Base-by-base conservation (phyloP, 2,329 filamentous ascomycete species). In the Bipolaris bicolor region DNA sequence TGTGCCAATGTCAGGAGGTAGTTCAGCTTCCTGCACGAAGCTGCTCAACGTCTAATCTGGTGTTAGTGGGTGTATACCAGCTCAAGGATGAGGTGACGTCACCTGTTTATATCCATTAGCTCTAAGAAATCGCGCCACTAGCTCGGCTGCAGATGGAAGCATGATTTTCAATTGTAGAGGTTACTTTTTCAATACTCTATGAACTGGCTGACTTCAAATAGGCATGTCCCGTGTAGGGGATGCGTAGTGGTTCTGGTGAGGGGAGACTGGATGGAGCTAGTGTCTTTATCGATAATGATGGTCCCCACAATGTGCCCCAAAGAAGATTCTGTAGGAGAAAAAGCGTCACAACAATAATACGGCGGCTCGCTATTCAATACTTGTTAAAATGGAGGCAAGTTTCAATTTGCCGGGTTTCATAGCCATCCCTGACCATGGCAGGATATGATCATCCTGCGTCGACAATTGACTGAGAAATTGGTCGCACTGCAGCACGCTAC, bases 1-100 rank as follows among this genome's bases (percentile, higher is more conserved):
- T 7, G 62, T 43, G 0, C 82, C 86, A 45, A 77, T 80, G 72
- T 85, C 80, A 16, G 75, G 60, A 11, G 83, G 77, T 16, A 88
- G 75, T 5, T 79, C 81, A 9, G 85, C 83, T 71, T 88, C 86
- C 45, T 73, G 67, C 54, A 88, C 76, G 67, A 88, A 88, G n/a
- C 80, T 81, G 24, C 80, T 75, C 22, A 87, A 77, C 18, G 86
- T 86, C 78, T 87, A 66, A 16, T 13, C n/a, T 9, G 18, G 33
- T 24, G 43, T 72, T 39, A 69, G 58, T 33, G 18, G 18, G 33
- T 34, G 20, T 33, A 31, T 39, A 18, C n/a, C 13, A 15, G 40
- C 33, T 20, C 29, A 22, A 22, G 29, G 5, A 40, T 40, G 34
- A 46, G 31, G 26, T 63, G 53, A 57, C 54, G 64, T 64, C 57